Evolutionary conservation across 352 stramenopile species (phyloP).

Genomic region (Phytophthora pistaciae): DNA sequence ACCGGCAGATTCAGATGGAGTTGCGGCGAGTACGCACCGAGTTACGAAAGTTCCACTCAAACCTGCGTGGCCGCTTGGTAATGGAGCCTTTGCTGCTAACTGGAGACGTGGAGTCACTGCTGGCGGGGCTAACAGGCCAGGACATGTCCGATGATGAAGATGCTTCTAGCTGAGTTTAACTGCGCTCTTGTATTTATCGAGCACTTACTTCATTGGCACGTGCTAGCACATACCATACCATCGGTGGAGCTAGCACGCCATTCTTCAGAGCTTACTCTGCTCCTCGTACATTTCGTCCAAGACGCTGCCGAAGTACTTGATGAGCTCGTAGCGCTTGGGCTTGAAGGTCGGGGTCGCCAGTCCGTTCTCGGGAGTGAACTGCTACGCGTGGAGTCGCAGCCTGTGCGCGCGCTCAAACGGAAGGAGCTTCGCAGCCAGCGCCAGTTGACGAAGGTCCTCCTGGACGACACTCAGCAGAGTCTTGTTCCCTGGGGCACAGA

Average conservation of each 20-base stretch:
- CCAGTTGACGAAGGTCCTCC: conserved; percentile 50
- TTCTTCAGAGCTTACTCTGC: conserved; percentile 38
- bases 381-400: conserved; percentile 85
- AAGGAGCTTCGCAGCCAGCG: conserved; percentile 72
- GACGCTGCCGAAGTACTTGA: conserved; percentile 54
- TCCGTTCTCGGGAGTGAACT: conserved; percentile 92
- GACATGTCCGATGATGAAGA: conserved; percentile 19
- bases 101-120: conserved; percentile 52
- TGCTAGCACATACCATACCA: conserved; percentile 13
- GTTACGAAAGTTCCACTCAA: conserved; percentile 48
- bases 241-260: conserved; percentile 7
- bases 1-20: conserved; percentile 66
- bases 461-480: conserved; percentile 42
- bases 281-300: conserved; percentile 69
- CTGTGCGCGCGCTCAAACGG: conserved; percentile 94
- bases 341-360: conserved; percentile 97
- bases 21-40: conserved; percentile 45
- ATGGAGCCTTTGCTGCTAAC: conserved; percentile 67
- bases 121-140: conserved; percentile 26
- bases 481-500: conserved; percentile 38
- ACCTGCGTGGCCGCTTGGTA: conserved; percentile 51
- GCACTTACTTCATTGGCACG: not conserved
- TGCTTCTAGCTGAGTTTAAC: conserved; percentile 2
- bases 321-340: conserved; percentile 90
- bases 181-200: conserved; percentile 10